A percentile compares a stretch with the other conserved stretches of the same genome.
These are phyloP conservation scores for Schizonepeta tenuifolia DNA, from an alignment of 257 asterid species.

Conservation along the genomic window DNA sequence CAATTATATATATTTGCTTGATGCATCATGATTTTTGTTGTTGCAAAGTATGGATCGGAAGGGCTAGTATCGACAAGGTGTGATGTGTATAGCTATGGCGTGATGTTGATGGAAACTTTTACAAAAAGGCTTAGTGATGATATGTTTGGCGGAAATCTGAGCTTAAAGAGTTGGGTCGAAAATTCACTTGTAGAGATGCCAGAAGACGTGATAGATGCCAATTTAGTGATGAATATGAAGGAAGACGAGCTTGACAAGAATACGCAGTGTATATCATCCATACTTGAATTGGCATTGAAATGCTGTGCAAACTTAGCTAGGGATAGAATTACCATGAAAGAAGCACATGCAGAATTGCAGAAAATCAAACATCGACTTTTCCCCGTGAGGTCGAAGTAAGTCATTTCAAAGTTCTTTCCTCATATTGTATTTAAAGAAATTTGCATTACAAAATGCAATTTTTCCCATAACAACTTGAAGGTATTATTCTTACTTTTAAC, in stretches of 20 bases:
- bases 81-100: background rate
- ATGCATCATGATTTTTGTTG: background rate
- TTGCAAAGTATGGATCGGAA: background rate
- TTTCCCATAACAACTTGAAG: too few species aligned
- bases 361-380: background rate
- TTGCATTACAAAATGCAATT: too few species aligned
- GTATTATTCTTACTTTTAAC: too few species aligned
- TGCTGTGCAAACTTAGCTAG: background rate
- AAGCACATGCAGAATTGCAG: background rate
- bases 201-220: background rate
- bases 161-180: conserved; percentile 10
- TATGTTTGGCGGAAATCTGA: background rate
- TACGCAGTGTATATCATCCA: background rate
- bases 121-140: background rate
- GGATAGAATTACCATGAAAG: background rate
- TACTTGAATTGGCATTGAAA: background rate
- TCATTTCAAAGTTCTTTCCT: background rate
- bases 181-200: background rate
- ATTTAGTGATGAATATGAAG: background rate
- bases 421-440: too few species aligned
- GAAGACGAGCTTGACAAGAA: background rate
- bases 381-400: background rate
- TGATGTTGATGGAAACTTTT: background rate
- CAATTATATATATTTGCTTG: background rate
- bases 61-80: background rate